These are phyloP conservation scores for Pisolithus orientalis DNA, from an alignment of 768 basidiomycete species.

Conservation along the genomic window DNA sequence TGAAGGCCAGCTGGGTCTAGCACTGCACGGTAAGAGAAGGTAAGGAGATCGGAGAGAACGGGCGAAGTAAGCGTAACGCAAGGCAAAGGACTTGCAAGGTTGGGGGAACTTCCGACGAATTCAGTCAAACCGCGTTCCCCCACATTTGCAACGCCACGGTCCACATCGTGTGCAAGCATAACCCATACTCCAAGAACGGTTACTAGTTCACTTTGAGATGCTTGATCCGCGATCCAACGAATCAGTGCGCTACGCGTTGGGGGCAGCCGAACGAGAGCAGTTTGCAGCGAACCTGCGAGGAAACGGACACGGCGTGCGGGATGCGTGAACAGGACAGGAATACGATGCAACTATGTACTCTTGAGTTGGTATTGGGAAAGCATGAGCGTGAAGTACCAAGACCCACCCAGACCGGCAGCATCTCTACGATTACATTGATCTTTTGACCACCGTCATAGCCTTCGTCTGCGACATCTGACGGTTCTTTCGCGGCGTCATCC, in stretches of 20 bases:
- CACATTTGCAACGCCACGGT: constrained; percentile 48
- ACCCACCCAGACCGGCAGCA: constrained; percentile 89
- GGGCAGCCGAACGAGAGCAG: constrained; percentile 55
- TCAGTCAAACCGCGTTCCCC: constrained; percentile 53
- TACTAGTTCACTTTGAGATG: constrained; percentile 45
- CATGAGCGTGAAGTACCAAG: neutral
- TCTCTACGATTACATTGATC: constrained; percentile 38
- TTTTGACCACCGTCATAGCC: constrained; percentile 11
- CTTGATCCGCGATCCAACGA: constrained; percentile 43
- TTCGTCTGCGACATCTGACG: constrained; percentile 22
- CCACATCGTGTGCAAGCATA: constrained; percentile 64
- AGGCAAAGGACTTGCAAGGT: constrained; percentile 15
- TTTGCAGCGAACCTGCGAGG: constrained; percentile 55
- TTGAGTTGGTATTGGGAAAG: neutral
- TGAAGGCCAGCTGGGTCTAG: constrained; percentile 61
- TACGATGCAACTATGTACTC: constrained; percentile 65
- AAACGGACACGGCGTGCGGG: constrained; percentile 70
- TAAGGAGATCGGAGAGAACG: constrained; percentile 33
- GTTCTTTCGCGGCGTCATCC: constrained; percentile 40
- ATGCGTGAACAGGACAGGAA: constrained; percentile 76
- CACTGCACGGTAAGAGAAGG: constrained; percentile 48
- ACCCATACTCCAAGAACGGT: constrained; percentile 68
- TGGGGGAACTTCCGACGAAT: constrained; percentile 15
- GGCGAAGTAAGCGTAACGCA: constrained; percentile 20
- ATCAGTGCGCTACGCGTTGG: constrained; percentile 43